These are phyloP conservation scores for Trichoderma semiorbis DNA, from an alignment of 2,329 filamentous ascomycete genomes.

Conservation along the genomic window DNA sequence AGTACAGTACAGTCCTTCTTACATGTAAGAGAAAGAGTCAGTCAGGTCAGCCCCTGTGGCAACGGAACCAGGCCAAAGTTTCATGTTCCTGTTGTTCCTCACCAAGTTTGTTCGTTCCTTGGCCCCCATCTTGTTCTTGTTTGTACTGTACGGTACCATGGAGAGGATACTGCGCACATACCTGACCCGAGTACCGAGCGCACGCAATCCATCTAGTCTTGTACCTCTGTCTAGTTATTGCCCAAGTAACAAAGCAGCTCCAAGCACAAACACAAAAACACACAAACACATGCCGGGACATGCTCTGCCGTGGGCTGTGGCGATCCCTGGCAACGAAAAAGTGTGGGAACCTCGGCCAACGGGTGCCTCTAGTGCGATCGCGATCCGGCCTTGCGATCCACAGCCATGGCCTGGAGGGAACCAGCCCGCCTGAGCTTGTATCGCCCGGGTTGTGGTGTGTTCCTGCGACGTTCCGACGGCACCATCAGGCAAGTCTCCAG, in stretches of 20 bases:
- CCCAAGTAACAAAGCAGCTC: background rate
- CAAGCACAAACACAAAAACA: background rate
- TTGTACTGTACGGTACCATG: background rate
- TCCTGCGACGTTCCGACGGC: background rate
- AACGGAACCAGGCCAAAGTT: background rate
- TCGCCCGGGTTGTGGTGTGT: background rate
- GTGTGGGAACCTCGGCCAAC: constrained; percentile 3
- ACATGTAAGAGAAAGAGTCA: background rate
- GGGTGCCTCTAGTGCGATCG: constrained; percentile 6
- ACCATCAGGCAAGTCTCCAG: background rate
- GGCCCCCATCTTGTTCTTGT: background rate
- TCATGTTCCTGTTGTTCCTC: background rate
- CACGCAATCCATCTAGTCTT: background rate
- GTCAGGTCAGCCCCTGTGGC: background rate
- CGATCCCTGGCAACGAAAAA: background rate
- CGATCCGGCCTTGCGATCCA: constrained; percentile 11
- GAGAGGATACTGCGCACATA: background rate
- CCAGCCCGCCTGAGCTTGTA: background rate
- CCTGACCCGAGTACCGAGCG: background rate
- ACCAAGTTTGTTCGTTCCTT: background rate
- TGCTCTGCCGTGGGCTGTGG: background rate
- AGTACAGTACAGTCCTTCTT: background rate
- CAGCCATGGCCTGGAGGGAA: background rate
- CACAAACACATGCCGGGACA: background rate
- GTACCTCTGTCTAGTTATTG: background rate